Conservation (phyloP, 257 asterid species). For the Solanum arcanum region DNA sequence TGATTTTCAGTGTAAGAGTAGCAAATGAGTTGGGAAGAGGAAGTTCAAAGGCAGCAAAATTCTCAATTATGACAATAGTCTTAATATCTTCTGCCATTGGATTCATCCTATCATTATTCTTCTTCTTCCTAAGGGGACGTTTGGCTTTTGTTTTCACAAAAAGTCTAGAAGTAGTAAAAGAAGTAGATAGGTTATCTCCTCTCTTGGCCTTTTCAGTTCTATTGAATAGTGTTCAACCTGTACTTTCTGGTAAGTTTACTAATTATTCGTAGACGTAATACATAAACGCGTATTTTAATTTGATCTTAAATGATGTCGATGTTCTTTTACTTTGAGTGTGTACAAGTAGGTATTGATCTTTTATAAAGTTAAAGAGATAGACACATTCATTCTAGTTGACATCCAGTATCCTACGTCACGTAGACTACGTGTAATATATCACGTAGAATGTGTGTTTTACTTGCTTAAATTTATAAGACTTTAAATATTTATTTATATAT, state of each 20-base stretch:
- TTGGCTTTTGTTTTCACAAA: constrained; percentile 53
- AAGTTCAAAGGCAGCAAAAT: constrained; percentile 46
- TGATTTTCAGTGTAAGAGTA: constrained; percentile 42
- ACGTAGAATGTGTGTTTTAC: too few relatives aligned
- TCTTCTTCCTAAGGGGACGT: constrained; percentile 39
- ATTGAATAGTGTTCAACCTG: constrained; percentile 14
- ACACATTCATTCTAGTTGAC: too few relatives aligned
- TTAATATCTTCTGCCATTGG: constrained; percentile 40
- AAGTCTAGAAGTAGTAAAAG: constrained; percentile 23
- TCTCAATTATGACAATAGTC: constrained; percentile 30
- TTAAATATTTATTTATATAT: too few relatives aligned
- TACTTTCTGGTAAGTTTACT: neutral
- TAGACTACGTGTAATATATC: too few relatives aligned
- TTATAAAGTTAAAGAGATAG: too few relatives aligned
- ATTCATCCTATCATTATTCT: constrained; percentile 24
- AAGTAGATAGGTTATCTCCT: constrained; percentile 45
- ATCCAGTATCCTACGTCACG: too few relatives aligned
- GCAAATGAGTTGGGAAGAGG: constrained; percentile 73
- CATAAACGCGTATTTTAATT: too few relatives aligned
- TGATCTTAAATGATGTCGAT: too few relatives aligned
- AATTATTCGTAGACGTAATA: too few relatives aligned
- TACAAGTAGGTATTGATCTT: too few relatives aligned
- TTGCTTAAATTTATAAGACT: too few relatives aligned
- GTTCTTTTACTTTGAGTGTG: too few relatives aligned
- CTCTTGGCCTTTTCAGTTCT: constrained; percentile 59